phyloP scores from a whole-genome alignment of 768 basidiomycete genomes.

The Kwoniella dejecticola region DNA sequence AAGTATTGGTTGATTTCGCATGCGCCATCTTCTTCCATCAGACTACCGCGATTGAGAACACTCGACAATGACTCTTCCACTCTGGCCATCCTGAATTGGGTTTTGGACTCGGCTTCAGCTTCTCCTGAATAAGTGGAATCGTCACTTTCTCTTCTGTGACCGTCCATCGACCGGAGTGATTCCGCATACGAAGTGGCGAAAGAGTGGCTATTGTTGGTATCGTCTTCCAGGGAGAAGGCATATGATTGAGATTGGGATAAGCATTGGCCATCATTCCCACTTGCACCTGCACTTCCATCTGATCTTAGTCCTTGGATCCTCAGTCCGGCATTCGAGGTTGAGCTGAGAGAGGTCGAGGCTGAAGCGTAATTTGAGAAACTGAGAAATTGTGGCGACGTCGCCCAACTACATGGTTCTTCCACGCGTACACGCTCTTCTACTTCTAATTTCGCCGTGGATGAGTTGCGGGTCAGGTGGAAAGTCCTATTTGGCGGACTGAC shows the following conservation, averaged over 20 bases:
- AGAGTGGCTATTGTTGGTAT: neutral
- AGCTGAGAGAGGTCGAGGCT: too few relatives aligned
- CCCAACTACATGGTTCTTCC: constrained; percentile 9
- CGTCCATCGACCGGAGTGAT: too few relatives aligned
- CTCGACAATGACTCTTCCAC: neutral
- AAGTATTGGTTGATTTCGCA: too few relatives aligned
- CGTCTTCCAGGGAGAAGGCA: neutral
- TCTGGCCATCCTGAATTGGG: neutral
- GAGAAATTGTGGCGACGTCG: constrained; percentile 4
- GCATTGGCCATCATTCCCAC: too few relatives aligned
- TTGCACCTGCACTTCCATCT: too few relatives aligned
- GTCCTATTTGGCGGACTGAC: too few relatives aligned
- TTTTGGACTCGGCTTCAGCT: neutral
- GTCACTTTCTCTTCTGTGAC: neutral
- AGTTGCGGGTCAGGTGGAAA: neutral
- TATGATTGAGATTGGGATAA: neutral
- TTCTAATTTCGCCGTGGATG: neutral
- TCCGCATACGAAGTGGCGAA: neutral
- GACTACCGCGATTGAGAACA: neutral
- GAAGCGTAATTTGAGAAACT: neutral
- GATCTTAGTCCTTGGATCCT: too few relatives aligned
- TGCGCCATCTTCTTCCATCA: neutral
- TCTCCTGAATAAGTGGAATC: neutral
- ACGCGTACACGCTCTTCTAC: neutral
- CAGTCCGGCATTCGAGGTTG: too few relatives aligned